Evolutionary conservation across 257 asterid genomes (phyloP), one percentile per base, ranked within the genome.

Genomic region (Ajuga chamaepitys): DNA sequence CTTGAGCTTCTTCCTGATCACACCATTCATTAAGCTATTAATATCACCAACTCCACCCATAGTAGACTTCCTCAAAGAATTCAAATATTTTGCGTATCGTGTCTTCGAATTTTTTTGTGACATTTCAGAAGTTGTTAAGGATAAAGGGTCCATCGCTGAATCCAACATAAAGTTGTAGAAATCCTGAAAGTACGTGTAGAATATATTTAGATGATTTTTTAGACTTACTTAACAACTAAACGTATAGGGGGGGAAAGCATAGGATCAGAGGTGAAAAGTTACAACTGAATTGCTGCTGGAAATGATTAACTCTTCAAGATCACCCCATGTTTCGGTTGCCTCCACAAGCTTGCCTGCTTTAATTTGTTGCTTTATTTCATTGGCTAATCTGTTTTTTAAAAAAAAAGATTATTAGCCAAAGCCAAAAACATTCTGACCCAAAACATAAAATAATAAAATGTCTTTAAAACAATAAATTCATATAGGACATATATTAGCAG

Each of bases 141-240:
- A 71, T 14, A 89, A 64, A 40, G 96, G 95, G 59, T 85, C 97
- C 86, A 79, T 75, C 58, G 73, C 80, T 3, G 87, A 66, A 77
- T 90, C 99, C 87, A 88, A 74, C 58, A 90, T 38, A 68, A 90
- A 94, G 55, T 94, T 90, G 84, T 90, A 94, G 84, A 90, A 89
- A 71, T 94, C 95, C 99, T 93, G 78, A 30, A 30, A 30, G 7
- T 1, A 30, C 7, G 7, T 4, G 7, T 30, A 4, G 37, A 30
- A 4, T 30, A 3, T 30, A 30, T 1, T 30, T 4, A 3, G 37
- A 4, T 30, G 37, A 4, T 30, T 30, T 30, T 30, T 0, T 8
- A n/a, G 4, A 30, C 7, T 30, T n/a, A n/a, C n/a, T n/a, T n/a
- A n/a, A n/a, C n/a, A n/a, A n/a, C n/a, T n/a, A n/a, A n/a, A n/a